Base-by-base conservation (phyloP, 169 alveolate species). In the Theileria parva region DNA sequence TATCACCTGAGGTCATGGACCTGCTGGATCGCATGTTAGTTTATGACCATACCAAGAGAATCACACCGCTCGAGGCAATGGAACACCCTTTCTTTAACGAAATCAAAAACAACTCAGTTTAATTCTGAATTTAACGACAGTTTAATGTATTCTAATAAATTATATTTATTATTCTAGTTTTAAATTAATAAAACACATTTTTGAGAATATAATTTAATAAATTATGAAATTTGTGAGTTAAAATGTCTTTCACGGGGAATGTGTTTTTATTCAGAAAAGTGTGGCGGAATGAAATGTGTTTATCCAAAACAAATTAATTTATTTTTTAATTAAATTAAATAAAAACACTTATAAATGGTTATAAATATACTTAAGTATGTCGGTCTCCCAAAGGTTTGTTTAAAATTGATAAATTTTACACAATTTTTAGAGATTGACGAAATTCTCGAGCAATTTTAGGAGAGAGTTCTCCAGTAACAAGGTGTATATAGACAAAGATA, bases 31-130 rank as follows among this genome's bases (percentile, higher is more conserved):
- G 95, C 79, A 97, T 98, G 99, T 92, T 98, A 5, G 97, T 95
- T 70, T 96, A 96, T 73, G 99, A 98, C 75, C 99, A 97, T 88
- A 95, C 96, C 55, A 83, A 94, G 87, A 93, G 99, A 91, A 97
- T 98, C 65, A 94, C 98, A 28, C 99, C 99, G 9, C 94, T 89
- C 77, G 99, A 97, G 57, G 99, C 99, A 12, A 94, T 98, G 97
- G 93, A 93, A 63, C 99, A 98, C 86, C 98, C 98, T 44, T 98
- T 97, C 89, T 98, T 98, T 89, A 93, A 92, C 32, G 93, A 84
- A 32, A 93, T 93, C 12, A 89, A 89, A 11, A 86, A 86, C 83
- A 48, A 59, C 39, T 72, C 44, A 50, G 75, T 72, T 60, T 0
- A 53, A 13, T 30, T 23, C 65, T 37, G 79, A 34, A 70, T 32